A percentile compares a stretch with the other conserved stretches of the same genome.
Conservation (phyloP, 1,139 yeast species). For the Saccharomyces hybrid region DNA sequence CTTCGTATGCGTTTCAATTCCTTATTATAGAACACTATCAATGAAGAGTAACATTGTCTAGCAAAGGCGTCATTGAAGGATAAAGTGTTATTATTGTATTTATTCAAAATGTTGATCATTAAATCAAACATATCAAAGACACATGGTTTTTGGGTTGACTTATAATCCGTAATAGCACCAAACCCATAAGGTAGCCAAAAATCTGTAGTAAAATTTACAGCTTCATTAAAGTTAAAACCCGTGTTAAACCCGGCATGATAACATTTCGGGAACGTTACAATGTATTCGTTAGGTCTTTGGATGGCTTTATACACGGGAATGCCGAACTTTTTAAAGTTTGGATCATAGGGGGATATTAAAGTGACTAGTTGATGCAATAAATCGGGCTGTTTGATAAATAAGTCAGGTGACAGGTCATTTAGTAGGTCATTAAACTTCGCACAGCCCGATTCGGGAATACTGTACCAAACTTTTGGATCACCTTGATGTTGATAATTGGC, state of each 20-base stretch:
- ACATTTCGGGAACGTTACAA: conserved; percentile 67
- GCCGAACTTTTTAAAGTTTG: conserved; percentile 39
- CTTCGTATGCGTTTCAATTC: conserved; percentile 5
- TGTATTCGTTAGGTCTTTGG: conserved; percentile 74
- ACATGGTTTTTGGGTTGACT: conserved; percentile 30
- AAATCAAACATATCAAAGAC: conserved; percentile 36
- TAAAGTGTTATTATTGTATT: conserved; percentile 7
- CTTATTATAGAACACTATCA: conserved; percentile 6
- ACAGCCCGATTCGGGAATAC: conserved; percentile 54
- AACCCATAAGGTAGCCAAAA: conserved; percentile 63
- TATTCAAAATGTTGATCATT: conserved; percentile 24
- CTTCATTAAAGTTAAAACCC: conserved; percentile 73
- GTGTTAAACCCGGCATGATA: conserved; percentile 77
- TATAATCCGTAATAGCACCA: conserved; percentile 50
- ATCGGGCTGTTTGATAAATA: conserved; percentile 81
- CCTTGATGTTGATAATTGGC: conserved; percentile 76
- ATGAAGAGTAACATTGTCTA: conserved; percentile 16
- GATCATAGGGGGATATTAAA: conserved; percentile 57
- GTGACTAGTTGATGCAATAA: conserved; percentile 81
- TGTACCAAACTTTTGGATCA: conserved; percentile 71
- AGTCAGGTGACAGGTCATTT: conserved; percentile 64
- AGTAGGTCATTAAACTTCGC: conserved; percentile 48
- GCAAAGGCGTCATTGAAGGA: conserved; percentile 17
- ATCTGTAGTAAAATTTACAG: conserved; percentile 68
- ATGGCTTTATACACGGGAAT: conserved; percentile 63